Evolutionary conservation across 805 yeast genomes (phyloP), one percentile per base, ranked within the genome.

Genomic region (Kodamaea restingae): DNA sequence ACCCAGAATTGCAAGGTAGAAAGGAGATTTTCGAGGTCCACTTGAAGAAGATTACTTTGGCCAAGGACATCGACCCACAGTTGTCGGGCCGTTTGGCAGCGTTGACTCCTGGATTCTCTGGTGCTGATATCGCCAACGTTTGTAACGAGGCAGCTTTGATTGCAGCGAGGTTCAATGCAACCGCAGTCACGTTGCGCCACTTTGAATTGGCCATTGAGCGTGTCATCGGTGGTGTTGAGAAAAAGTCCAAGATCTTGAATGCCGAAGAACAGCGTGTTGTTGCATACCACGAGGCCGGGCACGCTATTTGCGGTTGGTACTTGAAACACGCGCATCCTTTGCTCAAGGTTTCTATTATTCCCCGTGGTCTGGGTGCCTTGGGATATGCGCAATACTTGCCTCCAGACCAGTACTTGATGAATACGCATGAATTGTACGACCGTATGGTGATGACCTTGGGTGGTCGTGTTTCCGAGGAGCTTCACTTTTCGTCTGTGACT

Each of bases 271-370:
- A 88, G 65, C 79, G 72, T 46, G 80, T 88, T 18, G 96, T 95
- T 41, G 98, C 98, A 1, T 93, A 84, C 55, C 98, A 95, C 59
- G 99, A 93, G 63, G 98, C 99, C 3, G 99, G 98, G 3, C 98
- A 95, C 64, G 98, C 99, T 8, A 78, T 93, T 44, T 90, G 98
- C 62, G 98, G 98, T 9, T 93, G 98, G 99, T 88, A 71, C 56
- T 73, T 93, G 54, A 78, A 85, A 60, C 75, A 76, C 61, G 96
- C 98, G 2, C 96, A 91, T 58, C 98, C 98, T 6, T 69, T 95
- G 41, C 71, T 93, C 44, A 93, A 93, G 69, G 98, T 93, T 14
- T 87, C 97, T 11, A 93, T 95, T 52, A 87, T 93, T 45, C 98
- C 99, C 29, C 77, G 98, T 54, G 98, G 98, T 11, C 93, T 84